Evolutionary conservation across 176 grass and related monocot genomes (phyloP), one percentile per base, ranked within the genome.

Genomic region (Aechmea fasciata): DNA sequence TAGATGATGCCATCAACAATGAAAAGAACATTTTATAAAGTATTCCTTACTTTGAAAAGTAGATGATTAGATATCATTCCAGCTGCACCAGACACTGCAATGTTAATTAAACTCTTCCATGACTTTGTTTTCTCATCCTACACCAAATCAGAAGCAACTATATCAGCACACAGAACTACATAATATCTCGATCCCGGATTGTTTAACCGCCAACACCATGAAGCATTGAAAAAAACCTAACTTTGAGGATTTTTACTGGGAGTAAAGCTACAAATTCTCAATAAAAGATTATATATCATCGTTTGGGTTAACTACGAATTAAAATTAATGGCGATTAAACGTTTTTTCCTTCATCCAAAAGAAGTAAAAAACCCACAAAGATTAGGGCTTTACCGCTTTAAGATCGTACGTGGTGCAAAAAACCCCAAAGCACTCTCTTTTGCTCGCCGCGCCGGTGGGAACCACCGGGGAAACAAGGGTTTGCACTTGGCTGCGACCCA

Each of bases 11-110:
- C 33, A 41, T 64, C 25, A 73, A 49, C 7, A 63, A 74, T 51
- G 47, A 64, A 23, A 64, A 10, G 13, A 47, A 62, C 9, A 4
- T 41, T 61, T 7, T 18, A 49, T 4, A 12, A 11, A 4, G 13
- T 12, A 51, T 0, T 74, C 25, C 41, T 85, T 78, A 92, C 93
- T 81, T 97, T 90, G 80, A 97, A 97, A 22, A 92, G 89, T 10
- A 97, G 77, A 83, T 97, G 93, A 49, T 97, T 97, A 33, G 86
- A 87, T 82, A 92, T 97, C 93, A 90, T 97, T 64, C 93, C 93
- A 26, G 93, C 89, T 2, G 89, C 93, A 69, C 93, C 89, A 50
- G 93, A 97, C 20, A 97, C 84, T 19, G 89, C 84, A 79, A 97
- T 65, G 50, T 79, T 97, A 49, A 92, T 86, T 59, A 97, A 62